phyloP scores from a whole-genome alignment of 1,284 basidiomycete genomes.

The Malassezia brasiliensis region DNA sequence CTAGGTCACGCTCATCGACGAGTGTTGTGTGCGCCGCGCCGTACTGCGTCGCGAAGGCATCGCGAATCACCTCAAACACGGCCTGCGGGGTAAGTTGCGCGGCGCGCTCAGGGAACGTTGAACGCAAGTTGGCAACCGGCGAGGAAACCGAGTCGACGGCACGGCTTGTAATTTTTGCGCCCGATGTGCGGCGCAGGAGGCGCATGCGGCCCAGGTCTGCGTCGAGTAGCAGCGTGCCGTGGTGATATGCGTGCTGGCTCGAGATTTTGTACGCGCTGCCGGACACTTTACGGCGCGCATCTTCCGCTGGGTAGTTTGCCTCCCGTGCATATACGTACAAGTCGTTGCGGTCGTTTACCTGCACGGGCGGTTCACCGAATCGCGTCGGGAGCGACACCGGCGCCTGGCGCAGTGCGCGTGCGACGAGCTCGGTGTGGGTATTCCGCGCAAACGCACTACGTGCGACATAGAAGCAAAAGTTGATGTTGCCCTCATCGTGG shows the following conservation, averaged over 20 bases:
- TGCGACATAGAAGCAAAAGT: conserved; percentile 87
- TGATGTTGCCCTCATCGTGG: conserved; percentile 92
- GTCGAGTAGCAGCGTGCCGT: conserved; percentile 91
- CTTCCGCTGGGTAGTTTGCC: conserved; percentile 8
- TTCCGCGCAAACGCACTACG: conserved; percentile 69
- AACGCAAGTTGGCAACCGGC: conserved; percentile 72
- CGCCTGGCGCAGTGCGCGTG: conserved; percentile 63
- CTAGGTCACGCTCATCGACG: conserved; percentile 20
- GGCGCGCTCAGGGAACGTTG: conserved; percentile 51
- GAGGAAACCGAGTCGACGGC: conserved; percentile 85
- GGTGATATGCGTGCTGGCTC: conserved; percentile 83
- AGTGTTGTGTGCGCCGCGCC: conserved; percentile 2
- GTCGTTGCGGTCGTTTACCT: conserved; percentile 81
- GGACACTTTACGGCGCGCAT: conserved; percentile 61
- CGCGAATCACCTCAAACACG: conserved; percentile 65
- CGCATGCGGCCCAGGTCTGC: conserved; percentile 30
- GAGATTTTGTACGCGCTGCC: conserved; percentile 97
- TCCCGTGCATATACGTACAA: conserved; percentile 24
- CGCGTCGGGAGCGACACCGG: conserved; percentile 22
- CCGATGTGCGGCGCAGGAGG: conserved; percentile 56
- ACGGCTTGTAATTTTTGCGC: conserved; percentile 63
- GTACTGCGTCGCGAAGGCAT: conserved; percentile 64
- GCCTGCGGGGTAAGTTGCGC: conserved; percentile 56
- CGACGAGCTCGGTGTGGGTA: conserved; percentile 67
- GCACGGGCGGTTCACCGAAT: conserved; percentile 4